Evolutionary conservation across 2,329 filamentous ascomycete genomes (phyloP), one percentile per base, ranked within the genome.

Genomic region (Furcasterigmium sp.): DNA sequence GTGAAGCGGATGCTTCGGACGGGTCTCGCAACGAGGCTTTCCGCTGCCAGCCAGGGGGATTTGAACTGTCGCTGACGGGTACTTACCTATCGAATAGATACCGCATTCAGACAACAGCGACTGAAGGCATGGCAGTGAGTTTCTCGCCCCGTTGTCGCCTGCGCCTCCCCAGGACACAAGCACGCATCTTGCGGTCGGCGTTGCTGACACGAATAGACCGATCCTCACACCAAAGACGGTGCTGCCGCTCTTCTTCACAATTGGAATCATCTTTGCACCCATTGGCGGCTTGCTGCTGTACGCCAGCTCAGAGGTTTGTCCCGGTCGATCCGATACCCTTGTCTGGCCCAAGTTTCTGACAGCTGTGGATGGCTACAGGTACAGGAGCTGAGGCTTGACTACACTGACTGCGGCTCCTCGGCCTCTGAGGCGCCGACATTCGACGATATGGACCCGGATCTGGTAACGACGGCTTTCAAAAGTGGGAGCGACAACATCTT

Each of bases 91-190:
- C 39, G 15, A 41, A 44, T 59, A 95, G 89, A 97, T 70, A 97
- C 91, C 46, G 93, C 93, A 10, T 98, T 97, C 63, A 81, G 93
- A 56, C 93, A 98, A 64, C 93, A 98, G 68, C 84, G 93, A 61
- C 70, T 98, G 65, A 96, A 97, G 70, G 93, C 93, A 72, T 98
- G 93, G 93, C 93, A 98, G 85, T 94, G 75, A 68, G 89, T 79
- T 34, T 37, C 53, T 74, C 57, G 75, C 63, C 43, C 50, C 38
- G 46, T 49, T 20, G 44, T 35, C n/a, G 32, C 9, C 29, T 15
- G 29, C 15, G 32, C 11, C 32, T 3, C 4, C 17, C 32, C 9
- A 17, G n/a, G 32, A 35, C 14, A 7, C 15, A 35, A 35, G 11
- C n/a, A 15, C 9, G 32, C 32, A 35, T 9, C 14, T 17, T 7